Percentiles rank a stretch among this genome's conserved stretches.
Conservation (phyloP, 1,284 basidiomycete genomes). For the Microbotryomycetes sp. region DNA sequence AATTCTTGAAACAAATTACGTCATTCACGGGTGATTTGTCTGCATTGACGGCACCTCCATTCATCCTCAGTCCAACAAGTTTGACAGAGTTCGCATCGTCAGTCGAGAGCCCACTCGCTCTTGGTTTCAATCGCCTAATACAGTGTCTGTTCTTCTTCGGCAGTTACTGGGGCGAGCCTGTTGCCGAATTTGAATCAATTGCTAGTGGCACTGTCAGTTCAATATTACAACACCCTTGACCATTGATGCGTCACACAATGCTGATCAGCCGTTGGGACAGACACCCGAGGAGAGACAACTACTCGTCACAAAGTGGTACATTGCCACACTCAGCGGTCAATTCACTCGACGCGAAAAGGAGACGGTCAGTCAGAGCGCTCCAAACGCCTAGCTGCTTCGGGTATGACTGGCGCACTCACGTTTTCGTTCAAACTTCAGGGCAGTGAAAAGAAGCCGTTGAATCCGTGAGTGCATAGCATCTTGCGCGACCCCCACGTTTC, state of each 20-base stretch:
- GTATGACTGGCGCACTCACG: constrained; percentile 1
- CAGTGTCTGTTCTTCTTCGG: neutral
- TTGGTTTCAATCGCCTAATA: neutral
- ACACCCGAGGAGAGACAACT: constrained; percentile 65
- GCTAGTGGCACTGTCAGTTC: constrained; percentile 52
- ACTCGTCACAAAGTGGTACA: constrained; percentile 82
- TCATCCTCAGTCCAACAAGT: constrained; percentile 45
- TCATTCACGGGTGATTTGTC: constrained; percentile 87
- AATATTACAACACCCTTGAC: no score
- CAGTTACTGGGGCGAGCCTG: constrained; percentile 91
- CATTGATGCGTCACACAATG: no score
- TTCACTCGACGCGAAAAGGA: constrained; percentile 38
- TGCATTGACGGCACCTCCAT: constrained; percentile 79
- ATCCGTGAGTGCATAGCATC: constrained; percentile 20
- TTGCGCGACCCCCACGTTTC: constrained; percentile 27
- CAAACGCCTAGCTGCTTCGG: no score
- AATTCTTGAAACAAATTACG: constrained; percentile 67
- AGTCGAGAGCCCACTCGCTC: neutral
- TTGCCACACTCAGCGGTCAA: constrained; percentile 49
- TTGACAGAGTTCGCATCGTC: constrained; percentile 61
- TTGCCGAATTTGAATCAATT: constrained; percentile 69
- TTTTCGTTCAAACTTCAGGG: constrained; percentile 47
- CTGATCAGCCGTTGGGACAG: no score
- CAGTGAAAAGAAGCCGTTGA: constrained; percentile 78
- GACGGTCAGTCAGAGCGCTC: constrained; percentile 29